phyloP scores from a whole-genome alignment of 2,329 filamentous ascomycete species.

The Exserohilum rostratum region DNA sequence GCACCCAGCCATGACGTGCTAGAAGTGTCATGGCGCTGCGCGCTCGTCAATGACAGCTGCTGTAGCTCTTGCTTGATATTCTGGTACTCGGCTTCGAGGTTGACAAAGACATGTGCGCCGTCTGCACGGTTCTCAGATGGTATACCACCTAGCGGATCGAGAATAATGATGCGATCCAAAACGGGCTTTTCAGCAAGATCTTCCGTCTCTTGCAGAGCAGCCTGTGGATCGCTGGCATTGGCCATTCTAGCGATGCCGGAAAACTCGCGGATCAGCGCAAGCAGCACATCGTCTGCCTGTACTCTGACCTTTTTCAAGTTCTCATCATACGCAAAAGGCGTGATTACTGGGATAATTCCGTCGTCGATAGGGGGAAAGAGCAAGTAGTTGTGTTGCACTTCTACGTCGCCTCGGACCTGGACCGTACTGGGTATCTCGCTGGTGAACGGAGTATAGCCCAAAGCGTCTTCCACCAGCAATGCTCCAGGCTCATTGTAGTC shows the following conservation, averaged over 20 bases:
- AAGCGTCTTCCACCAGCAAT: slow-evolving; percentile 67
- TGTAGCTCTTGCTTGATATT: slow-evolving; percentile 68
- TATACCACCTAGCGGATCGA: slow-evolving; percentile 86
- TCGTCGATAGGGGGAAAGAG: slow-evolving; percentile 70
- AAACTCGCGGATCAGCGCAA: slow-evolving; percentile 79
- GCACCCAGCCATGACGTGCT: slow-evolving; percentile 25
- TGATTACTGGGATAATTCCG: slow-evolving; percentile 73
- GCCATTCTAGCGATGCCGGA: slow-evolving; percentile 62
- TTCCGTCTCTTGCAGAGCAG: slow-evolving; percentile 20
- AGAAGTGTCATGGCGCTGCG: slow-evolving; percentile 9
- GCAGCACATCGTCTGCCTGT: slow-evolving; percentile 67
- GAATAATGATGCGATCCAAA: slow-evolving; percentile 84
- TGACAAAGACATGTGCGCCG: slow-evolving; percentile 82
- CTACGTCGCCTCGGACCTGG: slow-evolving; percentile 44
- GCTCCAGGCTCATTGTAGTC: slow-evolving; percentile 70
- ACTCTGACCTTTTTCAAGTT: slow-evolving; percentile 53
- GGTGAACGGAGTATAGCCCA: slow-evolving; percentile 47
- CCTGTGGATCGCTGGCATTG: slow-evolving; percentile 14
- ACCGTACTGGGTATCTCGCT: slow-evolving; percentile 42
- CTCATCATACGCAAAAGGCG: slow-evolving; percentile 66
- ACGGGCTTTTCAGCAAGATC: slow-evolving; percentile 41
- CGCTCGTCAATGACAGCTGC: slow-evolving; percentile 23
- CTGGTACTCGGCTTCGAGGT: slow-evolving; percentile 87
- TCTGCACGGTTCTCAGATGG: slow-evolving; percentile 67
- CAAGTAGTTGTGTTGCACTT: slow-evolving; percentile 54